Evolutionary conservation across 192 early-diverging fungal species (phyloP), one percentile per base, ranked within the genome.

Genomic region (Coemansia erecta): DNA sequence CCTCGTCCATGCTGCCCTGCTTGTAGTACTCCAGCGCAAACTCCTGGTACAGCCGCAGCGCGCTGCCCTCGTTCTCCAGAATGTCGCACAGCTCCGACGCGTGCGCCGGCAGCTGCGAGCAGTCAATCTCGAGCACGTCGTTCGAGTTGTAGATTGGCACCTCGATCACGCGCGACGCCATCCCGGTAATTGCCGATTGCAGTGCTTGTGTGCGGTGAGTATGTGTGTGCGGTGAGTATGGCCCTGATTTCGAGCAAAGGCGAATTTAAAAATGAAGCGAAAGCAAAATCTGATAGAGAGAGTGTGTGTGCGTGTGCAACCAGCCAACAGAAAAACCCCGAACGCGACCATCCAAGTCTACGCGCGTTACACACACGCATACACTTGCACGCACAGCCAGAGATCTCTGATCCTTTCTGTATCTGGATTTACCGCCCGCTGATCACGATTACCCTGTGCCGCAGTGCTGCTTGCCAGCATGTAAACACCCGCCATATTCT

Each of bases 21-120:
- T 84, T 81, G 59, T 85, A 85, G 75, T 91, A 93, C 68, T 90
- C 91, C 24, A 77, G 73, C 81, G 89, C 88, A 73, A 92, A 87
- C 19, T 84, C 66, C 18, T 88, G 61, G 70, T 88, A 90, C 54
- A 89, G 81, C 58, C 79, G 68, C 35, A 87, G 77, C 14, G 85
- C 80, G 33, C 73, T 78, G 47, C 71, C 74, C 50, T 92, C 89
- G 19, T 86, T 74, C 51, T 81, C 84, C 13, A 92, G 66, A 56
- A 92, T 90, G 23, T 82, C 82, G 65, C 87, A 85, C 23, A 92
- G 79, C 54, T 86, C 85, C 23, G 69, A 68, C 21, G 83, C 76
- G 54, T 85, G 82, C 21, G 61, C 67, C 0, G 77, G 79, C 21
- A 90, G 69, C 61, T 85, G 84, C 4, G 70, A 66, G 50, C 85